These are phyloP conservation scores for Turritis glabra DNA, from an alignment of 345 rosid genomes.

Conservation along the genomic window DNA sequence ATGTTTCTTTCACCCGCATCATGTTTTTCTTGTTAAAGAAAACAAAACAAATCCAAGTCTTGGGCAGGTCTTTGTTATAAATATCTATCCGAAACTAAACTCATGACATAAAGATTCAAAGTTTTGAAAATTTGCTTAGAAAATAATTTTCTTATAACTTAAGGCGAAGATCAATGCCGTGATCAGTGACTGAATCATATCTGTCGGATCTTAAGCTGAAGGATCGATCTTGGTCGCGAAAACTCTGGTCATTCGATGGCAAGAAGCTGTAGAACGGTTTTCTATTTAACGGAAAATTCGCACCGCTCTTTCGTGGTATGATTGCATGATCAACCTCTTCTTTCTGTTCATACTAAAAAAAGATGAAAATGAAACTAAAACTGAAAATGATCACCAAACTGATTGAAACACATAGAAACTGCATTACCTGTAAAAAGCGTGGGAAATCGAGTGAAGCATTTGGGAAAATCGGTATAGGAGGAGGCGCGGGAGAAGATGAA, in stretches of 20 bases:
- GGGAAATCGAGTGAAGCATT: slow-evolving; percentile 36
- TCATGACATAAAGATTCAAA: slow-evolving; percentile 5
- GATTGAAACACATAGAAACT: background rate
- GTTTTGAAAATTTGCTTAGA: background rate
- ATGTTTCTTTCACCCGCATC: slow-evolving; percentile 4
- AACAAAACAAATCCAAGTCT: background rate
- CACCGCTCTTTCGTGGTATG: background rate
- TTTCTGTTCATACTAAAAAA: slow-evolving; percentile 32
- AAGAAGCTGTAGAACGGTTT: slow-evolving; percentile 53
- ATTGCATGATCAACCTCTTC: slow-evolving; percentile 37
- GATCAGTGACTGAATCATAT: slow-evolving; percentile 43
- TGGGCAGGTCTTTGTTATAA: background rate
- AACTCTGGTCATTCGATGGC: slow-evolving; percentile 37
- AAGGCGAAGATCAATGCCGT: slow-evolving; percentile 57
- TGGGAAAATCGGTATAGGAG: slow-evolving; percentile 19
- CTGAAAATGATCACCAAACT: background rate
- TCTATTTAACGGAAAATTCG: background rate
- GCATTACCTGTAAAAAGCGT: slow-evolving; percentile 21
- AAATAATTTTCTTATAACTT: slow-evolving; percentile 39
- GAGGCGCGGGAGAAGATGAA: slow-evolving; percentile 33
- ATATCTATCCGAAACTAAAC: slow-evolving; percentile 12
- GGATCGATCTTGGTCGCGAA: slow-evolving; percentile 35
- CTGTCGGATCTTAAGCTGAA: slow-evolving; percentile 39
- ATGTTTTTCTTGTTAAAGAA: background rate
- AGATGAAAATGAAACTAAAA: background rate